phyloP scores from a whole-genome alignment of 495 filamentous ascomycete species.

The Podospora bellae-mahoneyi region DNA sequence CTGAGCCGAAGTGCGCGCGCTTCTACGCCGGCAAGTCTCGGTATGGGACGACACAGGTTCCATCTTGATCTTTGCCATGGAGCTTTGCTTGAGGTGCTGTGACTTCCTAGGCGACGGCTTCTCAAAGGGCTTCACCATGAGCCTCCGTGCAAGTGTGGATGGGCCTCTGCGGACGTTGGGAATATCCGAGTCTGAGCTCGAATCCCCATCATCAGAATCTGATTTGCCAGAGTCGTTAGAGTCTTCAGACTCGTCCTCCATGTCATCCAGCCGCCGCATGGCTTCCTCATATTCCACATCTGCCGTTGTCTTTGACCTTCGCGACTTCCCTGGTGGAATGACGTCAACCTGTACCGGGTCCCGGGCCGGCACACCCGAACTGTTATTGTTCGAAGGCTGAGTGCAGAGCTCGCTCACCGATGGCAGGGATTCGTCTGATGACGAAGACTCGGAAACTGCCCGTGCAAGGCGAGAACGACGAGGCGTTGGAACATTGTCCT shows the following conservation, averaged over 20 bases:
- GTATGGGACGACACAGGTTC: constrained; percentile 6
- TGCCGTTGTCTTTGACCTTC: neutral
- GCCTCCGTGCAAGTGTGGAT: constrained; percentile 14
- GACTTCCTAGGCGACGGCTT: constrained; percentile 19
- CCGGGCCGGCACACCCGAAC: constrained; percentile 11
- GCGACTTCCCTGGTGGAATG: constrained; percentile 20
- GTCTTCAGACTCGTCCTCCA: constrained; percentile 21
- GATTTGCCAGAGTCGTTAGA: neutral
- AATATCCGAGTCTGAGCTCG: neutral
- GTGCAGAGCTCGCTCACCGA: constrained; percentile 40
- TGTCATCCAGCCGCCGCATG: constrained; percentile 35
- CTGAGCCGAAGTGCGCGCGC: constrained; percentile 6
- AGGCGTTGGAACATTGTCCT: neutral
- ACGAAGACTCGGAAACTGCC: constrained; percentile 15
- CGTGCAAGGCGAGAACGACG: neutral
- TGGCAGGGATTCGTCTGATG: constrained; percentile 31
- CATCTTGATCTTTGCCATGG: constrained; percentile 12
- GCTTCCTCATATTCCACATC: constrained; percentile 34
- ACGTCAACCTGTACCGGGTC: constrained; percentile 18
- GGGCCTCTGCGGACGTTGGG: neutral
- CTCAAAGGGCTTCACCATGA: constrained; percentile 28
- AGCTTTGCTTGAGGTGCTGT: constrained; percentile 4
- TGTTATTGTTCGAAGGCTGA: constrained; percentile 28
- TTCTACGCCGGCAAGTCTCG: neutral
- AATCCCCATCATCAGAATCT: constrained; percentile 1